A percentile compares a stretch with the other conserved stretches of the same genome.
Conservation (phyloP, 352 stramenopile genomes). For the Phytophthora idaei region DNA sequence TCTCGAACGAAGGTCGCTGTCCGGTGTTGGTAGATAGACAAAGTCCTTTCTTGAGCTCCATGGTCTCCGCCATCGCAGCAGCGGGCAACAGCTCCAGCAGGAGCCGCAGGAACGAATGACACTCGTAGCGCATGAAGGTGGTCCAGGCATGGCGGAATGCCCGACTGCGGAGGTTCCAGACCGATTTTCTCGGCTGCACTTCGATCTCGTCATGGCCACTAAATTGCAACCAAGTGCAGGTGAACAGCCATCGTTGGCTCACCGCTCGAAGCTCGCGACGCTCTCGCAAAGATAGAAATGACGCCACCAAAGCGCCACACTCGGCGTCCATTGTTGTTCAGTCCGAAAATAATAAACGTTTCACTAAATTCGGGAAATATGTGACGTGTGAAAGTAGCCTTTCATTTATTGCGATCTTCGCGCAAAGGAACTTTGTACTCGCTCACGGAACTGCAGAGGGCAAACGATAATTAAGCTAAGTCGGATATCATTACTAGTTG, state of each 20-base stretch:
- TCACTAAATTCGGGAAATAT: constrained; percentile 11
- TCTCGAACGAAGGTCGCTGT: constrained; percentile 67
- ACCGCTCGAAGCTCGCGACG: constrained; percentile 49
- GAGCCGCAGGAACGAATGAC: constrained; percentile 41
- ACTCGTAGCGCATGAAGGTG: constrained; percentile 52
- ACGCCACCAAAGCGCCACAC: constrained; percentile 33
- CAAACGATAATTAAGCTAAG: background rate
- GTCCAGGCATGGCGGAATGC: constrained; percentile 64
- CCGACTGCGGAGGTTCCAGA: constrained; percentile 56
- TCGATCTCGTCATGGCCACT: background rate
- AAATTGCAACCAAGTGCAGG: constrained; percentile 55
- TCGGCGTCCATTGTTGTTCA: constrained; percentile 41
- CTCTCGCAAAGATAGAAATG: constrained; percentile 55
- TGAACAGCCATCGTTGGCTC: constrained; percentile 63
- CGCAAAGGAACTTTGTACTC: constrained; percentile 8
- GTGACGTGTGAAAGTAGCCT: constrained; percentile 5
- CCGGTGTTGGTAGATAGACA: constrained; percentile 72
- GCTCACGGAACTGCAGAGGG: constrained; percentile 21
- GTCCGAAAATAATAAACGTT: constrained; percentile 11
- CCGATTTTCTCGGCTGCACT: constrained; percentile 50
- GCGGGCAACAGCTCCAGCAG: constrained; percentile 43
- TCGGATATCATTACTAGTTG: background rate
- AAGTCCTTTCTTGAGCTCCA: constrained; percentile 59
- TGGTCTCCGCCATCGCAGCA: constrained; percentile 43
- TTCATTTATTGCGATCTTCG: background rate